These are phyloP conservation scores for Trichopus zeylanicus DNA, from an alignment of 116 monocot species.

Conservation along the genomic window DNA sequence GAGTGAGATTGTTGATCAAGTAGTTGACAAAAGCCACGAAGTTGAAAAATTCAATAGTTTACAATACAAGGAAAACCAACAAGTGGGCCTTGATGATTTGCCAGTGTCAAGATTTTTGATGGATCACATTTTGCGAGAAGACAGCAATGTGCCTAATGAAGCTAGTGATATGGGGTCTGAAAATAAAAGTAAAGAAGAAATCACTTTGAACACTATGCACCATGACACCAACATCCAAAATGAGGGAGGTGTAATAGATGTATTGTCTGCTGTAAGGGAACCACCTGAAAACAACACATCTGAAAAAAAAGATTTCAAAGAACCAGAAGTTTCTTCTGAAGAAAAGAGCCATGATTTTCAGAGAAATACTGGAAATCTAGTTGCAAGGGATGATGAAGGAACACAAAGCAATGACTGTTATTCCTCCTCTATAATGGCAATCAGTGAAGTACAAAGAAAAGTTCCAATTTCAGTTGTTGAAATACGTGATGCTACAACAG, in stretches of 20 bases:
- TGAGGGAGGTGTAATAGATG: constrained; percentile 8
- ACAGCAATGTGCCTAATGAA: background rate
- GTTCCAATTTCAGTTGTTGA: background rate
- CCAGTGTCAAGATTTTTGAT: constrained; percentile 46
- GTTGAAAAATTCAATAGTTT: background rate
- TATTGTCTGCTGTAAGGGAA: constrained; percentile 1
- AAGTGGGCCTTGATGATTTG: constrained; percentile 17
- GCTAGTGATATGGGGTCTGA: background rate
- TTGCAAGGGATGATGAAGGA: background rate
- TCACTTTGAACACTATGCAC: background rate
- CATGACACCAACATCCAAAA: background rate
- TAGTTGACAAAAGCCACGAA: background rate
- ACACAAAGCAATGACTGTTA: background rate
- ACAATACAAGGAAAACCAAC: constrained; percentile 6
- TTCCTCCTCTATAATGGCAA: background rate
- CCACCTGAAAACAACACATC: background rate
- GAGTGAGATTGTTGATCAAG: background rate
- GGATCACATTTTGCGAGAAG: constrained; percentile 24
- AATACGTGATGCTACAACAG: background rate
- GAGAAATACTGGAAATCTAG: background rate
- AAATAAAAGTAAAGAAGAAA: constrained; percentile 1
- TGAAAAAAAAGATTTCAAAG: constrained; percentile 1
- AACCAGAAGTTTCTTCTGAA: constrained; percentile 11
- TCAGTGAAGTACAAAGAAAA: constrained; percentile 3
- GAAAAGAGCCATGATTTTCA: constrained; percentile 5